phyloP scores from a whole-genome alignment of 2,329 filamentous ascomycete species.

The Venturia oleaginea region DNA sequence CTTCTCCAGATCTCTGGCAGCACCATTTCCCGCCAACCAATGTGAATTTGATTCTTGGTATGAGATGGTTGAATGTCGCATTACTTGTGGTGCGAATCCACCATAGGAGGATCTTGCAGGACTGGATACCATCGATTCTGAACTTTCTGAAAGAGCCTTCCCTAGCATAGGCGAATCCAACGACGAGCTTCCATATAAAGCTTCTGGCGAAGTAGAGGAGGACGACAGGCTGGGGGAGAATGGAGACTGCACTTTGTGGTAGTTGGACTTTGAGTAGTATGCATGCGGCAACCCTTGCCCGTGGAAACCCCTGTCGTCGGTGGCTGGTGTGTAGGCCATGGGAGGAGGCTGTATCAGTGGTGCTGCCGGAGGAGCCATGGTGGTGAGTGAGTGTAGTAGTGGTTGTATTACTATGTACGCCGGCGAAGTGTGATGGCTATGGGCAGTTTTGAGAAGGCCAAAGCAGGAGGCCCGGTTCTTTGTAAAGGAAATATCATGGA shows the following conservation, averaged over 20 bases:
- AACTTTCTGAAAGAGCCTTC: neutral
- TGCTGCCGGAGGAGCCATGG: neutral
- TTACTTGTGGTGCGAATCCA: neutral
- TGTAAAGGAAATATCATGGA: constrained; percentile 1
- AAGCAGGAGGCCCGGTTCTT: neutral
- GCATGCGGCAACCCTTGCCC: neutral
- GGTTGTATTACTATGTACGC: neutral
- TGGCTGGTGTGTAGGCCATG: constrained; percentile 1
- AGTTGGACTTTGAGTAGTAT: neutral
- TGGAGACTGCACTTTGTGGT: neutral
- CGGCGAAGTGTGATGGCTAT: neutral
- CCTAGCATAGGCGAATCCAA: constrained; percentile 1
- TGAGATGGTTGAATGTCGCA: neutral
- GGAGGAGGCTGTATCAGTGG: constrained; percentile 1
- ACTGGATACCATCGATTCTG: neutral
- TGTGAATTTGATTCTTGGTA: constrained; percentile 1
- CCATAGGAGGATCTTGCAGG: constrained; percentile 3
- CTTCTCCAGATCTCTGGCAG: neutral
- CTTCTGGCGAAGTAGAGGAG: neutral
- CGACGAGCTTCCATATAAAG: neutral
- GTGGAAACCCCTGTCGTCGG: neutral
- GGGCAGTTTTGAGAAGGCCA: neutral
- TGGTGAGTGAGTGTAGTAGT: neutral
- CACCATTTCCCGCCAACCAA: neutral
- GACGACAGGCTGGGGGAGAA: neutral